Percentiles rank a stretch among this genome's conserved stretches.
Conservation (phyloP, 2,329 filamentous ascomycete genomes). For the Zasmidium angulare region DNA sequence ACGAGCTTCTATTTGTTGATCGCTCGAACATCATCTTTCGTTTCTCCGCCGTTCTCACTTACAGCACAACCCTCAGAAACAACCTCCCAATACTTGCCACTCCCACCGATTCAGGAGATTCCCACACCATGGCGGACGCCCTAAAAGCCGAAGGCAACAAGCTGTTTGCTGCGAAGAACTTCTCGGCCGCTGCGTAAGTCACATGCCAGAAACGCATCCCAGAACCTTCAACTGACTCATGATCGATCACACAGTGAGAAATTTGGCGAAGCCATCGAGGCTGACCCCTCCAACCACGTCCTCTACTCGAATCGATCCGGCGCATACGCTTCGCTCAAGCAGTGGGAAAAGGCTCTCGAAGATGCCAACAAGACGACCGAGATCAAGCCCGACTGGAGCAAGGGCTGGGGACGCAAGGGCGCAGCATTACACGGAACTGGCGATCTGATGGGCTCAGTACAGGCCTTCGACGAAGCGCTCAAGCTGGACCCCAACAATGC, state of each 20-base stretch:
- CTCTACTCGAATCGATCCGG: constrained; percentile 97
- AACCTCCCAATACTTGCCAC: not conserved
- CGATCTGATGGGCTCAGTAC: constrained; percentile 78
- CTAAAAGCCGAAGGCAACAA: constrained; percentile 96
- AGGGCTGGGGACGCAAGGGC: constrained; percentile 93
- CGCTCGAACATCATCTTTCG: not conserved
- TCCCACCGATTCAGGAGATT: not conserved
- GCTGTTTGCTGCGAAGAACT: constrained; percentile 97
- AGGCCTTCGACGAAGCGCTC: constrained; percentile 91
- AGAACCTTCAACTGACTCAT: too few relatives aligned
- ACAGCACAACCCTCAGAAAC: not conserved
- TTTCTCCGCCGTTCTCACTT: not conserved
- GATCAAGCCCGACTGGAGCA: constrained; percentile 96
- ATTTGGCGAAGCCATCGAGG: constrained; percentile 87
- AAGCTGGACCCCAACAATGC: constrained; percentile 90
- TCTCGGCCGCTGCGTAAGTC: constrained; percentile 88
- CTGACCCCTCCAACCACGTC: constrained; percentile 89
- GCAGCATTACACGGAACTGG: constrained; percentile 84
- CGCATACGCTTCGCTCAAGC: constrained; percentile 80
- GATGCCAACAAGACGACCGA: constrained; percentile 93
- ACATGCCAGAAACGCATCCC: not conserved
- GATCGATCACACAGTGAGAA: constrained; percentile 82
- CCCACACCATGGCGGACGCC: constrained; percentile 57
- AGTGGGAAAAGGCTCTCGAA: constrained; percentile 79
- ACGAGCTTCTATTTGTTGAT: not conserved